Percentiles rank a stretch among this genome's conserved stretches.
Conservation (phyloP, 495 filamentous ascomycete species). For the Penicillium cosmopolitanum region DNA sequence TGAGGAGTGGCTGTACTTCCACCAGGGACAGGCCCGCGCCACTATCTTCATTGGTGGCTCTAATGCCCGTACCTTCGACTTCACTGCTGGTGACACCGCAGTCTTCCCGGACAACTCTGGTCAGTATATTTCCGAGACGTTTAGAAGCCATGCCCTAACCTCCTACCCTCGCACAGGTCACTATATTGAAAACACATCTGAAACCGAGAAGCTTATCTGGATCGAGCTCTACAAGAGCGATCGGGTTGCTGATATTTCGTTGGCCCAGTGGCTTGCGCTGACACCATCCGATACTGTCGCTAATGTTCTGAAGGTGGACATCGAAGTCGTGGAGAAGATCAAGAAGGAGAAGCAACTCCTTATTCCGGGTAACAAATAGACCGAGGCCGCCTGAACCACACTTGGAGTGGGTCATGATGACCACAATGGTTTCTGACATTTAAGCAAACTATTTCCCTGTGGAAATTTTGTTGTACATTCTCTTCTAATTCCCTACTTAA, state of each 20-base stretch:
- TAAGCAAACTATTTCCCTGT: not conserved
- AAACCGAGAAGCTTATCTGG: constrained; percentile 63
- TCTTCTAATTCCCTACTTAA: not conserved
- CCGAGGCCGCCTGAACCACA: not conserved
- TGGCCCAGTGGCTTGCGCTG: constrained; percentile 68
- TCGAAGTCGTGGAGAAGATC: constrained; percentile 57
- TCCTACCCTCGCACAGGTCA: constrained; percentile 40
- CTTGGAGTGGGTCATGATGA: not conserved
- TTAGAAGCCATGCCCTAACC: not conserved
- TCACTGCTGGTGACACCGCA: constrained; percentile 64
- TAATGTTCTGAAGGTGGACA: constrained; percentile 57
- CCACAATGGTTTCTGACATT: not conserved
- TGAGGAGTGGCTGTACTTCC: constrained; percentile 70
- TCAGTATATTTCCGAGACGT: constrained; percentile 23
- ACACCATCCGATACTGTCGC: constrained; percentile 64
- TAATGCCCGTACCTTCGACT: constrained; percentile 66
- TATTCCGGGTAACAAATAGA: constrained; percentile 19
- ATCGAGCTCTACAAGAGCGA: constrained; percentile 69
- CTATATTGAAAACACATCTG: constrained; percentile 68
- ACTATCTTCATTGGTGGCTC: constrained; percentile 63
- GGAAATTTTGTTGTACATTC: not conserved
- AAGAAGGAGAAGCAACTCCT: constrained; percentile 69
- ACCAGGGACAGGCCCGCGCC: constrained; percentile 58
- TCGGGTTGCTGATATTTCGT: constrained; percentile 61
- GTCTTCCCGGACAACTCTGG: constrained; percentile 67